Evolutionary conservation across 257 asterid species (phyloP).

Genomic region (Lycium barbarum): DNA sequence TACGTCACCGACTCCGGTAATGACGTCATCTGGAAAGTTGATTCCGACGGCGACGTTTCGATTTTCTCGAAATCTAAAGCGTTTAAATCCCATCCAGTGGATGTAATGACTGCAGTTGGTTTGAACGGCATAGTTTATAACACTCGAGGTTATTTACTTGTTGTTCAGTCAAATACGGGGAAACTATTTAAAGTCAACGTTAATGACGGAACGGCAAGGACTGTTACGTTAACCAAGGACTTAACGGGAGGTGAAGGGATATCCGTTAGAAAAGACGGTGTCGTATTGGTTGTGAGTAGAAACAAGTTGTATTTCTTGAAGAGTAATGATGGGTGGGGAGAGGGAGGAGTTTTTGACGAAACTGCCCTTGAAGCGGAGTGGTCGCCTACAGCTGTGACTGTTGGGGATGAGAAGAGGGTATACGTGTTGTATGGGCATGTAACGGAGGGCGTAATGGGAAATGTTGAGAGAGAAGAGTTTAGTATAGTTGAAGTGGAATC

Average conservation of each 20-base stretch:
- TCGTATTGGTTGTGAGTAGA: constrained; percentile 67
- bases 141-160: constrained; percentile 70
- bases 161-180: constrained; percentile 74
- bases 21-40: constrained; percentile 67
- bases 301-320: constrained; percentile 56
- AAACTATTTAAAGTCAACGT: constrained; percentile 64
- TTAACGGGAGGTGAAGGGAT: constrained; percentile 70
- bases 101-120: constrained; percentile 45
- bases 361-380: constrained; percentile 69
- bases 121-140: constrained; percentile 71
- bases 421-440: constrained; percentile 81
- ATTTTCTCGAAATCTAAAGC: constrained; percentile 54
- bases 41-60: constrained; percentile 57
- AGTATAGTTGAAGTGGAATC: constrained; percentile 67
- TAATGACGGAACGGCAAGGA: constrained; percentile 69
- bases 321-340: constrained; percentile 82
- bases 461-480: constrained; percentile 58
- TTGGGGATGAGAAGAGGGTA: constrained; percentile 69
- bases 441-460: constrained; percentile 62
- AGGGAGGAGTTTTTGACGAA: constrained; percentile 85
- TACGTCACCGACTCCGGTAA: constrained; percentile 74
- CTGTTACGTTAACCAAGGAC: constrained; percentile 56
- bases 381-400: constrained; percentile 71
- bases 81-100: constrained; percentile 51
- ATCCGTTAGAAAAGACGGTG: constrained; percentile 70